Evolutionary conservation across 2,329 filamentous ascomycete genomes (phyloP), one percentile per base, ranked within the genome.

Genomic region (Berkeleyomyces basicola): DNA sequence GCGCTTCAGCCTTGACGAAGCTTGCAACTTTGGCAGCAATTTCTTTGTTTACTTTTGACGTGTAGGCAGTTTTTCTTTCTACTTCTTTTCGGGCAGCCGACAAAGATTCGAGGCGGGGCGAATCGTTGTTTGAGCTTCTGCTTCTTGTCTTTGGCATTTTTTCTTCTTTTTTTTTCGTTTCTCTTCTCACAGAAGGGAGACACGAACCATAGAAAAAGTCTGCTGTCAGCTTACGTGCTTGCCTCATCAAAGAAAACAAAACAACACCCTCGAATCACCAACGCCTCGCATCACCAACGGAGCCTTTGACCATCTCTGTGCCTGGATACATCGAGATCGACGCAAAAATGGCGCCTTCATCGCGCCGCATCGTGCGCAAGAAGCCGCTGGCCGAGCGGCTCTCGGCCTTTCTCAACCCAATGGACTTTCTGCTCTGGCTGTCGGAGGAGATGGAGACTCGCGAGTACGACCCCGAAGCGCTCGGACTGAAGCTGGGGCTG

Each of bases 381-480:
- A 83, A 83, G 71, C 86, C 93, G 71, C 80, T 96, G 68, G 71
- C 76, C 39, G 87, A 97, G 79, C 88, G 92, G 72, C 80, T 97
- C 72, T 83, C 84, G 71, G 80, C 87, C 63, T 84, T 84, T 72
- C 77, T 96, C 64, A 92, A 97, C 70, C 90, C 89, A 2, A 86
- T 88, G 76, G 93, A 99, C 74, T 88, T 92, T 70, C 76, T 93
- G 61, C 82, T 99, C 16, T 96, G 90, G 87, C 74, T 95, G 1
- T 95, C 89, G 0, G 92, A 97, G 72, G 89, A 96, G 74, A 81
- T 99, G 65, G 91, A 96, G 71, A 90, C 90, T 37, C 85, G 87
- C 70, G 88, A 96, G 68, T 95, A 90, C 84, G 88, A 96, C 68
- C 89, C 92, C 23, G 86, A 88, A 67, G 76, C 84, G 43, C 86